phyloP scores from a whole-genome alignment of 768 basidiomycete genomes.

The Asterophora lycoperdoides region DNA sequence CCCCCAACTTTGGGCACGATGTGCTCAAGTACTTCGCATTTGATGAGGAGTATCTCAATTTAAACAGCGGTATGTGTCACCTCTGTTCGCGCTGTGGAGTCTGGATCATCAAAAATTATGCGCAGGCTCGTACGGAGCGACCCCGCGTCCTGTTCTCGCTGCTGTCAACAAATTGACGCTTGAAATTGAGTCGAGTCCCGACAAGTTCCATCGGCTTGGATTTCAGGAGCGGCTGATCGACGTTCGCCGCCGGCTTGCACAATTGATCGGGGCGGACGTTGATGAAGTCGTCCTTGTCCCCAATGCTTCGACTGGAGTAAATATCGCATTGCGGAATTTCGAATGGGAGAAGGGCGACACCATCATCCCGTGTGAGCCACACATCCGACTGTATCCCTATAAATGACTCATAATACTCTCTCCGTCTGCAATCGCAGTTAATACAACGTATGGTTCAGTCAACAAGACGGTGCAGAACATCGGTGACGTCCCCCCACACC shows the following conservation, averaged over 20 bases:
- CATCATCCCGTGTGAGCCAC: slow-evolving; percentile 45
- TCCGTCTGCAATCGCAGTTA: slow-evolving; percentile 3
- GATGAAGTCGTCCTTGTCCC: slow-evolving; percentile 50
- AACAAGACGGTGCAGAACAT: slow-evolving; percentile 48
- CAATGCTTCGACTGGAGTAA: slow-evolving; percentile 55
- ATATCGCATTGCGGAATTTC: slow-evolving; percentile 59
- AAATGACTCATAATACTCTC: not conserved
- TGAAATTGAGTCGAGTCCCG: slow-evolving; percentile 45
- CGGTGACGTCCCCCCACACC: slow-evolving; percentile 51
- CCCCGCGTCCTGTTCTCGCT: slow-evolving; percentile 41
- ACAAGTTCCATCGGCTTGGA: slow-evolving; percentile 40
- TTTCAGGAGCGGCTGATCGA: slow-evolving; percentile 26
- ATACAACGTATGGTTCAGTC: slow-evolving; percentile 45
- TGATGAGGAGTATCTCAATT: slow-evolving; percentile 54
- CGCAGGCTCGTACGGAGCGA: slow-evolving; percentile 49
- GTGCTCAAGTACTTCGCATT: slow-evolving; percentile 52
- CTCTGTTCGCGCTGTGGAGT: slow-evolving; percentile 11
- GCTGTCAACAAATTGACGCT: slow-evolving; percentile 32
- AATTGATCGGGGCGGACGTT: slow-evolving; percentile 40
- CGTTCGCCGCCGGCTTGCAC: slow-evolving; percentile 42
- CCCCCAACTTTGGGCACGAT: slow-evolving; percentile 50
- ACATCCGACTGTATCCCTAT: not conserved
- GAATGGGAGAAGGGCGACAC: slow-evolving; percentile 59
- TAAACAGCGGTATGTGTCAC: slow-evolving; percentile 53
- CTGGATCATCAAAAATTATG: slow-evolving; percentile 29